Conservation (phyloP, 2,329 filamentous ascomycete species). For the Talaromyces piceae region DNA sequence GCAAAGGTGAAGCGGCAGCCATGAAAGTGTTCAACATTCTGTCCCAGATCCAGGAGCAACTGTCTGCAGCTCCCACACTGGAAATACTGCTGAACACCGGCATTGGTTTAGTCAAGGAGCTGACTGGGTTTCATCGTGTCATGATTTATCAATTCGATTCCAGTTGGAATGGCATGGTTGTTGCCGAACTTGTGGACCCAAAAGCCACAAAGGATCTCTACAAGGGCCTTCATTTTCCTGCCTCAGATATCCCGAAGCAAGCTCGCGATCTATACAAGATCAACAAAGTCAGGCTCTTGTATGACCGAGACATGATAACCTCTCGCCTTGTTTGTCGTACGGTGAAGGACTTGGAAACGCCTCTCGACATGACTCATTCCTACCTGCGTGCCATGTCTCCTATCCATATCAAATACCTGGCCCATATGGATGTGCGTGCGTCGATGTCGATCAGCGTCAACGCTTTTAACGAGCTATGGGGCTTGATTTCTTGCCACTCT, state of each 20-base stretch:
- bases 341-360: conserved; percentile 62
- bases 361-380: conserved; percentile 74
- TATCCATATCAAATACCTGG: conserved; percentile 79
- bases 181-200: conserved; percentile 79
- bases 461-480: conserved; percentile 79
- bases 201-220: conserved; percentile 73
- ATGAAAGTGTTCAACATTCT: conserved; percentile 94
- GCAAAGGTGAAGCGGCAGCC: conserved; percentile 72
- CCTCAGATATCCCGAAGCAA: conserved; percentile 78
- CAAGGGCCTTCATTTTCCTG: conserved; percentile 81
- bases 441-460: conserved; percentile 95
- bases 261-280: conserved; percentile 82
- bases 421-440: conserved; percentile 83
- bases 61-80: conserved; percentile 63
- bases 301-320: conserved; percentile 74
- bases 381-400: conserved; percentile 87
- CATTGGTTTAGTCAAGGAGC: conserved; percentile 77
- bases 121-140: conserved; percentile 85
- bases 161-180: conserved; percentile 74
- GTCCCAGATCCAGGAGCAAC: conserved; percentile 83
- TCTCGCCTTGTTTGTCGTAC: conserved; percentile 75
- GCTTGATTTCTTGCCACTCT: conserved; percentile 75
- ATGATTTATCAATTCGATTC: conserved; percentile 91
- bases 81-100: conserved; percentile 71
- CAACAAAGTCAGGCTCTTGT: conserved; percentile 81